These are phyloP conservation scores for Tephrocybe sp. DNA, from an alignment of 768 basidiomycete genomes.

Conservation along the genomic window DNA sequence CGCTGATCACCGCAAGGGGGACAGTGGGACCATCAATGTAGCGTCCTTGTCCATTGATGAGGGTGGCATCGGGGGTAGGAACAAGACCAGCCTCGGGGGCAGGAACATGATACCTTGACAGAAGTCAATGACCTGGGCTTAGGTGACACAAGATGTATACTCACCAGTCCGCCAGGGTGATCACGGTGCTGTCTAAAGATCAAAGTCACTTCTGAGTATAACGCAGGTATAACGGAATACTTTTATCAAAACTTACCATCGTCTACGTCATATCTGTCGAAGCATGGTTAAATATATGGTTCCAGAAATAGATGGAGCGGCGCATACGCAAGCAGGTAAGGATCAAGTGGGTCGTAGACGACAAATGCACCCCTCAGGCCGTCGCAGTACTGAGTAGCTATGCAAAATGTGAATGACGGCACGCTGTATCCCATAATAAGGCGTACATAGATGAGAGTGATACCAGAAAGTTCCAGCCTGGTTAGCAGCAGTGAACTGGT, in stretches of 20 bases:
- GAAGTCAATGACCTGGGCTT: background rate
- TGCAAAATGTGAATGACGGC: slow-evolving; percentile 21
- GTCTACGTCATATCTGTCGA: slow-evolving; percentile 24
- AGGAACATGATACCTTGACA: slow-evolving; percentile 25
- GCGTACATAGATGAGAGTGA: slow-evolving; percentile 29
- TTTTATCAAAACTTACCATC: slow-evolving; percentile 26
- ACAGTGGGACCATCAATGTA: slow-evolving; percentile 32
- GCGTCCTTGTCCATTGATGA: slow-evolving; percentile 50
- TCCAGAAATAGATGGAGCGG: background rate
- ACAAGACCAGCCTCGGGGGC: slow-evolving; percentile 11
- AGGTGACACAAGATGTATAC: background rate
- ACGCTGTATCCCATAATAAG: slow-evolving; percentile 5
- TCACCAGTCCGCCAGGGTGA: slow-evolving; percentile 41
- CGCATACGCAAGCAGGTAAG: slow-evolving; percentile 23
- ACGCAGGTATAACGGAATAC: background rate
- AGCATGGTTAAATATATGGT: background rate
- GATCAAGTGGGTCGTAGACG: slow-evolving; percentile 39
- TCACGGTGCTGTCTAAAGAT: slow-evolving; percentile 40
- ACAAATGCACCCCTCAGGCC: slow-evolving; percentile 37
- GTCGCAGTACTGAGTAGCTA: slow-evolving; percentile 49
- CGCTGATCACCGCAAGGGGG: slow-evolving; percentile 37
- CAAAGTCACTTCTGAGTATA: too few relatives aligned
- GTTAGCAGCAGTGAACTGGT: slow-evolving; percentile 31
- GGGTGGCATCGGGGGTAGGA: slow-evolving; percentile 21
- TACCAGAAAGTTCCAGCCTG: slow-evolving; percentile 33